Evolutionary conservation across 495 filamentous ascomycete genomes (phyloP).

Genomic region (Articulospora tetracladia): DNA sequence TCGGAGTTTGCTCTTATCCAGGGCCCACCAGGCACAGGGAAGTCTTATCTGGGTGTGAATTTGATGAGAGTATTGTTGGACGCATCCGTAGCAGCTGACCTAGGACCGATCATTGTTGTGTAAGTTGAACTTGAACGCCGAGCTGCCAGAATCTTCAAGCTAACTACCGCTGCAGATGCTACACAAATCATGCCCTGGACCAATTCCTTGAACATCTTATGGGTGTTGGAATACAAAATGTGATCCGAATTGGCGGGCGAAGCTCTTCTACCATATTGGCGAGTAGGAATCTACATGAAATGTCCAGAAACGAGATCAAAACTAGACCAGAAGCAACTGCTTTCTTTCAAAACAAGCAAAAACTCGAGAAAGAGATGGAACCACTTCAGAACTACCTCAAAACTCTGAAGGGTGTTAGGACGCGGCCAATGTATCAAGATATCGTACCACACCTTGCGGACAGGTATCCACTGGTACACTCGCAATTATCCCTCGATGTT

Average conservation of each 20-base stretch:
- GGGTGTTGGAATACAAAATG: slow-evolving; percentile 50
- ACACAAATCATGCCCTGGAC: slow-evolving; percentile 92
- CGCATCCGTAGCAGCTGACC: slow-evolving; percentile 6
- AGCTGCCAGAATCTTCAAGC: neutral
- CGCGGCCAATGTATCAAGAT: slow-evolving; percentile 4
- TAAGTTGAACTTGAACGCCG: neutral
- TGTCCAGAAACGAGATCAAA: slow-evolving; percentile 14
- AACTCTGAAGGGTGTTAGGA: neutral
- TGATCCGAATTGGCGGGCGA: slow-evolving; percentile 22
- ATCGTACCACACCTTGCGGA: slow-evolving; percentile 2
- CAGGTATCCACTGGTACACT: slow-evolving; percentile 14
- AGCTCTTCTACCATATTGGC: slow-evolving; percentile 17
- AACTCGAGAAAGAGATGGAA: slow-evolving; percentile 27
- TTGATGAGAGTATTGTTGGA: slow-evolving; percentile 18
- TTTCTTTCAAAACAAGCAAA: slow-evolving; percentile 15
- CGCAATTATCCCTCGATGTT: slow-evolving; percentile 12
- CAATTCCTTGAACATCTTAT: slow-evolving; percentile 66
- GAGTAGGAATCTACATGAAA: slow-evolving; percentile 17
- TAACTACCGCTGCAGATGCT: slow-evolving; percentile 17
- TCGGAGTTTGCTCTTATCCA: slow-evolving; percentile 75
- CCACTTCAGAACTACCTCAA: slow-evolving; percentile 7
- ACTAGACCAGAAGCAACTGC: slow-evolving; percentile 13
- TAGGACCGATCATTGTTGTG: slow-evolving; percentile 23
- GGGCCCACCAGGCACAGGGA: slow-evolving; percentile 88
- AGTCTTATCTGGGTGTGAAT: slow-evolving; percentile 50